Evolutionary conservation across 306 rosid genomes (phyloP).

Genomic region (Prunus dulcis): DNA sequence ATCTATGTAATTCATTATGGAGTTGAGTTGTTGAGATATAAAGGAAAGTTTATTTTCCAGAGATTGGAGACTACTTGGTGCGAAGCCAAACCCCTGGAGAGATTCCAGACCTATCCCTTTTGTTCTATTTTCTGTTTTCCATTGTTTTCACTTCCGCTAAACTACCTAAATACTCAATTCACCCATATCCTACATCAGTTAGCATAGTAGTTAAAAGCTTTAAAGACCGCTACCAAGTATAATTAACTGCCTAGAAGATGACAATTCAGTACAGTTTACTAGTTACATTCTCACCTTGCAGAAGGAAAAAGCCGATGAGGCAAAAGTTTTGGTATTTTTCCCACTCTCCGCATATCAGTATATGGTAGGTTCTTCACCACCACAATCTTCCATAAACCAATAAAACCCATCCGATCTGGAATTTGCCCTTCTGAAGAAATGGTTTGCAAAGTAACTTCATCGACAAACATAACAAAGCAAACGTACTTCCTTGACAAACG

Average conservation of each 20-base stretch:
- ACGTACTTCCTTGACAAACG: constrained; percentile 87
- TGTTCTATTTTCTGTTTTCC: too few relatives aligned
- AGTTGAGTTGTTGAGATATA: too few relatives aligned
- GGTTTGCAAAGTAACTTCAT: constrained; percentile 63
- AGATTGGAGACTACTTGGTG: too few relatives aligned
- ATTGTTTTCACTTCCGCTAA: too few relatives aligned
- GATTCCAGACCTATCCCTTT: too few relatives aligned
- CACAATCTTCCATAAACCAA: constrained; percentile 93
- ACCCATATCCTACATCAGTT: too few relatives aligned
- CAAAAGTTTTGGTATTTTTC: constrained; percentile 92
- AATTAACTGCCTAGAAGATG: neutral
- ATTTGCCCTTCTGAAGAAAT: constrained; percentile 75
- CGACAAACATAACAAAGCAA: constrained; percentile 89
- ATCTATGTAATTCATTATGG: too few relatives aligned
- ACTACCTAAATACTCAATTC: too few relatives aligned
- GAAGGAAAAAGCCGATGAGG: constrained; percentile 94
- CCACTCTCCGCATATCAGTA: constrained; percentile 89
- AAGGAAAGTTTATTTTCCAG: too few relatives aligned
- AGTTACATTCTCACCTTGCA: constrained; percentile 68
- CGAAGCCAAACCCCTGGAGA: too few relatives aligned
- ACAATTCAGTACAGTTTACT: neutral
- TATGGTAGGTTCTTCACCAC: constrained; percentile 80
- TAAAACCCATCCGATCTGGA: constrained; percentile 80
- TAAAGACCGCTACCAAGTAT: too few relatives aligned
- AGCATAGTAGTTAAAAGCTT: neutral